A percentile compares a stretch with the other conserved stretches of the same genome.
Evolutionary conservation across 2,329 filamentous ascomycete species (phyloP).

Genomic region (Penicillium sp.): DNA sequence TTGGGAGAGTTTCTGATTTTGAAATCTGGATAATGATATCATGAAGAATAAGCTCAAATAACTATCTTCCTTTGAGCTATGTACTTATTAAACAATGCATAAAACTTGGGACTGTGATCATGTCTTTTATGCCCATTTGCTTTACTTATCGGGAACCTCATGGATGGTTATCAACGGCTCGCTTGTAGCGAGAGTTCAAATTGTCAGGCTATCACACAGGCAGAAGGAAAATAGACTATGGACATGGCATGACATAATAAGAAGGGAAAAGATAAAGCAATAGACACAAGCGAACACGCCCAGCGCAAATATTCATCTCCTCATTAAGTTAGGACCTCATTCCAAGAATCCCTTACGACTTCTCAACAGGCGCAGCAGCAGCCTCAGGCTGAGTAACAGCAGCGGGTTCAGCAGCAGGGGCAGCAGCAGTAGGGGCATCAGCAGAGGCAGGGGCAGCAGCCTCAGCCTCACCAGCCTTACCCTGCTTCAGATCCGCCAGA

Average conservation of each 20-base stretch:
- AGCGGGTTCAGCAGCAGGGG: conserved; percentile 5
- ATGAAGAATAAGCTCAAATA: conserved; percentile 1
- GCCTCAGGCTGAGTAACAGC: conserved; percentile 18
- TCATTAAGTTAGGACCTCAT: neutral
- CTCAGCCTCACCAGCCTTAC: conserved; percentile 37
- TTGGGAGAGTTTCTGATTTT: neutral
- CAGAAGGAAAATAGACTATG: conserved; percentile 5
- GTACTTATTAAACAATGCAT: neutral
- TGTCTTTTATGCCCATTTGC: neutral
- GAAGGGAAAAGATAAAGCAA: neutral
- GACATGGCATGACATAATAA: conserved; percentile 4
- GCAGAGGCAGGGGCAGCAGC: conserved; percentile 3
- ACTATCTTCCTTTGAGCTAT: neutral
- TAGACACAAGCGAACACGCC: conserved; percentile 8
- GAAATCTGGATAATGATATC: conserved; percentile 4
- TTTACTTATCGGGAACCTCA: neutral
- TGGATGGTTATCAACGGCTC: neutral
- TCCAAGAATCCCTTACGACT: conserved; percentile 16
- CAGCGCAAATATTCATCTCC: conserved; percentile 5
- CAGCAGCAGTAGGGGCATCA: conserved; percentile 6
- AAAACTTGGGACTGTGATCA: neutral
- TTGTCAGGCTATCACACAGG: neutral
- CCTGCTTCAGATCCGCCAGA: conserved; percentile 74
- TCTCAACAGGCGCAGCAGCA: conserved; percentile 23
- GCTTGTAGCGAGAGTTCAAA: neutral